phyloP scores from a whole-genome alignment of 164 flowering plant genomes.

The Dillenia turbinata region DNA sequence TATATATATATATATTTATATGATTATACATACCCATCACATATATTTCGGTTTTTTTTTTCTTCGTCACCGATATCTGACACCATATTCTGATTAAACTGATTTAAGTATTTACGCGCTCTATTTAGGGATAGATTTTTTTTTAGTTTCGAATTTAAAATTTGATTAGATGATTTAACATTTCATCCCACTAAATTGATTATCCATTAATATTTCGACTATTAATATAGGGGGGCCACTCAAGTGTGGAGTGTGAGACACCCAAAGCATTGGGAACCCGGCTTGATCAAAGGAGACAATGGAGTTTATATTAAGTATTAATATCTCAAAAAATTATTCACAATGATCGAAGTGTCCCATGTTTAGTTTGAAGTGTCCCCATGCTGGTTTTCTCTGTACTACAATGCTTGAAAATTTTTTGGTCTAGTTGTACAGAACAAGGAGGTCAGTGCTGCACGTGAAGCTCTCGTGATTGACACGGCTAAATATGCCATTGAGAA shows the following conservation, averaged over 20 bases:
- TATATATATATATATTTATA: background rate
- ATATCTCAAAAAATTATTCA: conserved; percentile 1
- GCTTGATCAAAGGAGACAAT: conserved; percentile 11
- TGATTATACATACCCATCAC: too few relatives aligned
- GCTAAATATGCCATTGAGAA: conserved; percentile 12
- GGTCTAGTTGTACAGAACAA: conserved; percentile 16
- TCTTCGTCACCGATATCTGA: too few relatives aligned
- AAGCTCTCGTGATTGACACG: conserved; percentile 28
- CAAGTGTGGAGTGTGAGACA: conserved; percentile 5
- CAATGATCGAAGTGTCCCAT: conserved; percentile 7
- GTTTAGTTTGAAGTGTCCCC: conserved; percentile 12
- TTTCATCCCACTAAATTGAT: too few relatives aligned
- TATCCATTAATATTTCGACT: too few relatives aligned
- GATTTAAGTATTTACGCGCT: too few relatives aligned
- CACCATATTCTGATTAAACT: too few relatives aligned
- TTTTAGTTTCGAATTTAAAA: too few relatives aligned
- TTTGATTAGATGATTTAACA: too few relatives aligned
- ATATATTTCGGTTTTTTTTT: background rate
- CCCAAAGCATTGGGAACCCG: conserved; percentile 13
- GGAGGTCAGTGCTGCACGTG: conserved; percentile 41
- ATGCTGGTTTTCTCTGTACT: conserved; percentile 11
- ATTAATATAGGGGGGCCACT: background rate
- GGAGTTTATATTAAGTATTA: conserved; percentile 6
- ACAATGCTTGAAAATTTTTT: background rate
- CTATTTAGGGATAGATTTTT: too few relatives aligned